Conservation (phyloP, 1,139 yeast genomes). For the Yamadazyma jaroonii region DNA sequence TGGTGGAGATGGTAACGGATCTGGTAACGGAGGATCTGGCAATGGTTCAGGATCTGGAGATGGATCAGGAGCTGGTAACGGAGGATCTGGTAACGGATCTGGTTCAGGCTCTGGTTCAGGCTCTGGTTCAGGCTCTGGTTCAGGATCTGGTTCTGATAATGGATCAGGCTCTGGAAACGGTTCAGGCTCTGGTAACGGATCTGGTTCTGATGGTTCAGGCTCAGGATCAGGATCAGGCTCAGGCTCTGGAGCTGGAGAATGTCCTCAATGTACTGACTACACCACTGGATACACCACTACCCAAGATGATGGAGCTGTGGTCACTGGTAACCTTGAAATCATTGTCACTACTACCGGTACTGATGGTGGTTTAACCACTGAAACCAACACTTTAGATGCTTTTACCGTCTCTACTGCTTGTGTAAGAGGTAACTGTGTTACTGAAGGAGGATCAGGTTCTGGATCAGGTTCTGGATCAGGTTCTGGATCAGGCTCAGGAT, state of each 20-base stretch:
- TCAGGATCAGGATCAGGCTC: not conserved
- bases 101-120: not conserved
- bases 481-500: not conserved
- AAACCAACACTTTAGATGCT: conserved; percentile 5
- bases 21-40: not conserved
- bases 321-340: conserved; percentile 15
- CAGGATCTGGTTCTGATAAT: not conserved
- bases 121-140: not conserved
- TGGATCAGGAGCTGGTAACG: not conserved
- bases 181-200: not conserved
- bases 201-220: not conserved
- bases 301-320: conserved; percentile 14
- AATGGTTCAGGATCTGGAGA: not conserved
- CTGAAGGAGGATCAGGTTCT: conserved; percentile 12
- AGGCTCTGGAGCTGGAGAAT: conserved; percentile 5
- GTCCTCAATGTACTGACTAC: conserved; percentile 16
- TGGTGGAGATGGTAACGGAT: not conserved
- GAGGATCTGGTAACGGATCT: not conserved
- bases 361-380: conserved; percentile 8
- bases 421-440: conserved; percentile 12
- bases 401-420: conserved; percentile 10
- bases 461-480: conserved; percentile 2
- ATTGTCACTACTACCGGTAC: conserved; percentile 1
- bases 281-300: conserved; percentile 18
- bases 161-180: not conserved